Percentiles rank a stretch among this genome's conserved stretches.
phyloP scores from a whole-genome alignment of 495 filamentous ascomycete species.

The Bacidia rubella region DNA sequence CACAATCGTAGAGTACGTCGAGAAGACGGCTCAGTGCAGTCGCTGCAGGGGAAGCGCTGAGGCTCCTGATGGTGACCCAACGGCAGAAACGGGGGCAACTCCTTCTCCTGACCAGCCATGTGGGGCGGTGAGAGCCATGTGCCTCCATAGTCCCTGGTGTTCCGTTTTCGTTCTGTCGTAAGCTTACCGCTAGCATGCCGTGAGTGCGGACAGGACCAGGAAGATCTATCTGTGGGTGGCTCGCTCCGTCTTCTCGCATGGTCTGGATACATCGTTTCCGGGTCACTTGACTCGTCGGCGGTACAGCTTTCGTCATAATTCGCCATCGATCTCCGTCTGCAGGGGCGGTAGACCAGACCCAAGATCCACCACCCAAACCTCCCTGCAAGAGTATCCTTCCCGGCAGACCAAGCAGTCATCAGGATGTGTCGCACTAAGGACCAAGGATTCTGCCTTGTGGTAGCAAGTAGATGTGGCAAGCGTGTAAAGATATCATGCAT shows the following conservation, averaged over 20 bases:
- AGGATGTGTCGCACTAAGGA: constrained; percentile 20
- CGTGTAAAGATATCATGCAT: constrained; percentile 13
- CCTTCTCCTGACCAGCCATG: not conserved
- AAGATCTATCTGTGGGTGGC: not conserved
- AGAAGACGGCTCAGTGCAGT: constrained; percentile 17
- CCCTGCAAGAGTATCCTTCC: constrained; percentile 9
- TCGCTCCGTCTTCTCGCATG: not conserved
- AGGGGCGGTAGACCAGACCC: constrained; percentile 16
- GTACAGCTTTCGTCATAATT: not conserved
- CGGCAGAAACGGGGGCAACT: not conserved
- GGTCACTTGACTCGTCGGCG: not conserved
- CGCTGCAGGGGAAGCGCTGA: constrained; percentile 14
- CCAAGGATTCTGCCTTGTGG: constrained; percentile 14
- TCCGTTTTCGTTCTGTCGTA: not conserved
- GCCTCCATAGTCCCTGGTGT: not conserved
- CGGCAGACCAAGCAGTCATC: constrained; percentile 18
- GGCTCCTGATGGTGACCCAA: not conserved
- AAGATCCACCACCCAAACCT: constrained; percentile 20
- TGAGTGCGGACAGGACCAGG: not conserved
- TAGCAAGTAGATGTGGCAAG: constrained; percentile 10
- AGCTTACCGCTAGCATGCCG: not conserved
- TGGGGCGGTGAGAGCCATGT: not conserved
- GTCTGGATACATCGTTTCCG: too few relatives aligned
- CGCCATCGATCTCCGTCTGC: not conserved
- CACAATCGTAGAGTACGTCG: constrained; percentile 19